Base-by-base conservation (phyloP, 768 basidiomycete genomes). In the Clavaria fumosa region DNA sequence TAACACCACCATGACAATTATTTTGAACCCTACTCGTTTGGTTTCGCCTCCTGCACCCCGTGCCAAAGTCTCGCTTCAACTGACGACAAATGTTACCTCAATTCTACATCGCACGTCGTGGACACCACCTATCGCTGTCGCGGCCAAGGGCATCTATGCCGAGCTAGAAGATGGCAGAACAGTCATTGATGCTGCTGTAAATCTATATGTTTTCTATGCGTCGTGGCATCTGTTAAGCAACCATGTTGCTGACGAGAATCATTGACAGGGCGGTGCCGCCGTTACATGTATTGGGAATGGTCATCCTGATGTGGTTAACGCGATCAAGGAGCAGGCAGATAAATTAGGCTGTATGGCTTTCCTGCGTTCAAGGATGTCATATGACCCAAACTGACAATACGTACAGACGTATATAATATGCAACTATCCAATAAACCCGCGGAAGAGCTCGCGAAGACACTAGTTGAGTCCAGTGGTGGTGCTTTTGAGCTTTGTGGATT, bases 221-320 rank as follows among this genome's bases (percentile, higher is more conserved):
- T n/a, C n/a, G n/a, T n/a, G n/a, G n/a, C n/a, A n/a, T n/a, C n/a
- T n/a, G n/a, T n/a, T n/a, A n/a, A n/a, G n/a, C n/a, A n/a, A n/a
- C n/a, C n/a, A n/a, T n/a, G n/a, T n/a, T n/a, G n/a, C n/a, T n/a
- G n/a, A n/a, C n/a, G n/a, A n/a, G n/a, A n/a, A n/a, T n/a, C n/a
- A n/a, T n/a, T n/a, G 69, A 5, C 74, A 83, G 31, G 88, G 88
- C 31, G 88, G 86, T 20, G 85, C 85, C 4, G 84, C 88, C 7
- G 88, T 91, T 20, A 55, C 75, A 7, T 84, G 79, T 53, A 53
- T 91, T 31, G 88, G 86, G 2, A 72, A 74, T 41, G 70, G 66
- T 15, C 75, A 86, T 50, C 80, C 78, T 2, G 69, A 66, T 41
- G 80, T 88, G 23, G 61, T 69, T 40, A 60, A 75, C 50, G 80